Percentiles rank a stretch among this genome's conserved stretches.
Conservation (phyloP, 495 filamentous ascomycete genomes). For the Daldinia childiae region DNA sequence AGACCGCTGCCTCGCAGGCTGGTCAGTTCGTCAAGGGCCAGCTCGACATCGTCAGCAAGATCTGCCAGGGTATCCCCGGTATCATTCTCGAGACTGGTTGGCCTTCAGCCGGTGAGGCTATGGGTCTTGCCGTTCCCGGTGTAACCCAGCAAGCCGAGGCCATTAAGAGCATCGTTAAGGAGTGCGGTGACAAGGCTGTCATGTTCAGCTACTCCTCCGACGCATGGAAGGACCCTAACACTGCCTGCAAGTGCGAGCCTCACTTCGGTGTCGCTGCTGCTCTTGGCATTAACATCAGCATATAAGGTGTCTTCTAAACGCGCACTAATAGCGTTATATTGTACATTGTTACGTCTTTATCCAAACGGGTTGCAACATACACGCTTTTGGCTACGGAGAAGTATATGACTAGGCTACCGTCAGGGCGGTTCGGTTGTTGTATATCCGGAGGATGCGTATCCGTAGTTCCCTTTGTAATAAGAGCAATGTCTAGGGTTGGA, state of each 20-base stretch:
- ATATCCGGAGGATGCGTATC: slow-evolving; percentile 11
- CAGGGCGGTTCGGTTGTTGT: background rate
- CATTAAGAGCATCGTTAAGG: slow-evolving; percentile 68
- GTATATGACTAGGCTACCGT: background rate
- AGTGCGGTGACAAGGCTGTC: slow-evolving; percentile 65
- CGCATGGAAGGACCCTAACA: slow-evolving; percentile 78
- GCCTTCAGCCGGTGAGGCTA: slow-evolving; percentile 74
- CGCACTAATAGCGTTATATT: slow-evolving; percentile 29
- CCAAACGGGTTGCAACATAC: slow-evolving; percentile 35
- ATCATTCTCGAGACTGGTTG: slow-evolving; percentile 92
- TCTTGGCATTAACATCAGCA: slow-evolving; percentile 45
- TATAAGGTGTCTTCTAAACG: slow-evolving; percentile 21
- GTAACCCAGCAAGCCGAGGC: slow-evolving; percentile 73
- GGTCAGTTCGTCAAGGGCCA: slow-evolving; percentile 76
- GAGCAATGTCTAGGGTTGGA: slow-evolving; percentile 22
- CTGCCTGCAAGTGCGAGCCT: slow-evolving; percentile 75
- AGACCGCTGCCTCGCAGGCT: slow-evolving; percentile 67
- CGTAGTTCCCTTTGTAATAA: slow-evolving; percentile 36
- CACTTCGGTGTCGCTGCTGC: slow-evolving; percentile 71
- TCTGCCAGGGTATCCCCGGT: slow-evolving; percentile 72
- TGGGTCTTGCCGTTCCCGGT: slow-evolving; percentile 77
- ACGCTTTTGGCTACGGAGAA: slow-evolving; percentile 22
- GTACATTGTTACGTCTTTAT: slow-evolving; percentile 38
- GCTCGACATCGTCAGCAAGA: slow-evolving; percentile 68
- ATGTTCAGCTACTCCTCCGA: slow-evolving; percentile 87